Evolutionary conservation across 345 rosid species (phyloP).

Genomic region (rapeseed (Brassica napus)): DNA sequence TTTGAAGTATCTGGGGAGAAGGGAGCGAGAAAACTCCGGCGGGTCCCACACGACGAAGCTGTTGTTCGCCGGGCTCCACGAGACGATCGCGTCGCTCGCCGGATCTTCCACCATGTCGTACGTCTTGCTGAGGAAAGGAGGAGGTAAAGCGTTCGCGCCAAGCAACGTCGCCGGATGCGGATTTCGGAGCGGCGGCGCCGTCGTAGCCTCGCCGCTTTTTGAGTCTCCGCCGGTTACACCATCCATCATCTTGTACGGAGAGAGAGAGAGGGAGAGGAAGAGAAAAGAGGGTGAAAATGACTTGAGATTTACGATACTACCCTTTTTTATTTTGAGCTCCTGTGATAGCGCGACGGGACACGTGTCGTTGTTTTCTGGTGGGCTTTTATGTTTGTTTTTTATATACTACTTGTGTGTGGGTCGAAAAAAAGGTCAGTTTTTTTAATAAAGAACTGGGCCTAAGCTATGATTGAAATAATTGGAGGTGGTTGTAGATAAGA

Average conservation of each 20-base stretch:
- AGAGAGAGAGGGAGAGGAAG: not conserved
- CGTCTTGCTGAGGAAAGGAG: conserved; percentile 88
- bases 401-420: not conserved
- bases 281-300: not conserved
- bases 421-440: not conserved
- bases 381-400: not conserved
- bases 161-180: conserved; percentile 53
- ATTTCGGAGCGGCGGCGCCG: conserved; percentile 35
- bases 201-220: conserved; percentile 32
- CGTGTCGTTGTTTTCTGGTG: not conserved
- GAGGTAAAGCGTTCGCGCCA: conserved; percentile 53
- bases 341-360: not conserved
- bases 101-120: conserved; percentile 95
- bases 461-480: not conserved
- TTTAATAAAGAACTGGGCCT: not conserved
- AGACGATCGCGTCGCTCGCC: conserved; percentile 66
- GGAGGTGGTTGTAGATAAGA: not conserved
- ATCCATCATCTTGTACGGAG: conserved; percentile 20
- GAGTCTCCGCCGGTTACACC: conserved; percentile 22
- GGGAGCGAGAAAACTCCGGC: conserved; percentile 79
- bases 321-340: not conserved
- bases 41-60: conserved; percentile 91
- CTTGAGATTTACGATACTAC: not conserved
- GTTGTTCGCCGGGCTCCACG: conserved; percentile 78
- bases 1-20: conserved; percentile 83